Conservation (phyloP, 192 early-diverging fungal species). For the Umbelopsis vinacea region DNA sequence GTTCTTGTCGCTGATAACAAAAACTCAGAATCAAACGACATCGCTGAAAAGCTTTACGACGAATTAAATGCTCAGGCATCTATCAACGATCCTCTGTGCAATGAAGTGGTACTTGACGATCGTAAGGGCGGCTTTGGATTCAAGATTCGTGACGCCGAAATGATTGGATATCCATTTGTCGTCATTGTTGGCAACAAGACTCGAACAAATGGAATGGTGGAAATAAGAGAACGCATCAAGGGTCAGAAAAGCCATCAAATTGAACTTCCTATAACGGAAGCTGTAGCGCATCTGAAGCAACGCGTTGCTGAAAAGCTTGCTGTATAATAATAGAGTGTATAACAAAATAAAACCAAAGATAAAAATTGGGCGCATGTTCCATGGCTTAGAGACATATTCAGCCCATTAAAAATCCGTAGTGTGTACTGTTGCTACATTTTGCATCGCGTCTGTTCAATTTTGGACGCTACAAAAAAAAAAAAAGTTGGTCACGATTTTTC, state of each 20-base stretch:
- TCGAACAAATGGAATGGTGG: slow-evolving; percentile 48
- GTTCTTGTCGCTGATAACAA: slow-evolving; percentile 65
- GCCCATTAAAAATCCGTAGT: too few relatives aligned
- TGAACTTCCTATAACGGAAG: slow-evolving; percentile 22
- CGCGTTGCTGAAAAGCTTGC: neutral
- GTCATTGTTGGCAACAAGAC: slow-evolving; percentile 74
- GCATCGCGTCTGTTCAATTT: neutral
- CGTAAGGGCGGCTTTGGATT: slow-evolving; percentile 69
- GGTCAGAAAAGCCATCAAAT: slow-evolving; percentile 23
- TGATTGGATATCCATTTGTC: slow-evolving; percentile 83
- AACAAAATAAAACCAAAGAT: neutral
- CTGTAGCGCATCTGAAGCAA: neutral
- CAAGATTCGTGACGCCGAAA: slow-evolving; percentile 80
- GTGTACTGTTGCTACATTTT: too few relatives aligned
- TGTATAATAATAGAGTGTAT: slow-evolving; percentile 18
- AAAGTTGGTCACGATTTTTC: neutral
- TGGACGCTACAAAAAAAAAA: neutral
- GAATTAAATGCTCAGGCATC: slow-evolving; percentile 32
- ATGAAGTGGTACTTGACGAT: slow-evolving; percentile 75
- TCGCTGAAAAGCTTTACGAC: slow-evolving; percentile 50
- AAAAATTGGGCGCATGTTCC: neutral
- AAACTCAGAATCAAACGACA: slow-evolving; percentile 27
- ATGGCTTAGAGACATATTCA: neutral
- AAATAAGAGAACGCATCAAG: slow-evolving; percentile 50
- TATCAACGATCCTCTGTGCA: slow-evolving; percentile 24